phyloP scores from a whole-genome alignment of 768 basidiomycete genomes.

The Royoungia palumana region DNA sequence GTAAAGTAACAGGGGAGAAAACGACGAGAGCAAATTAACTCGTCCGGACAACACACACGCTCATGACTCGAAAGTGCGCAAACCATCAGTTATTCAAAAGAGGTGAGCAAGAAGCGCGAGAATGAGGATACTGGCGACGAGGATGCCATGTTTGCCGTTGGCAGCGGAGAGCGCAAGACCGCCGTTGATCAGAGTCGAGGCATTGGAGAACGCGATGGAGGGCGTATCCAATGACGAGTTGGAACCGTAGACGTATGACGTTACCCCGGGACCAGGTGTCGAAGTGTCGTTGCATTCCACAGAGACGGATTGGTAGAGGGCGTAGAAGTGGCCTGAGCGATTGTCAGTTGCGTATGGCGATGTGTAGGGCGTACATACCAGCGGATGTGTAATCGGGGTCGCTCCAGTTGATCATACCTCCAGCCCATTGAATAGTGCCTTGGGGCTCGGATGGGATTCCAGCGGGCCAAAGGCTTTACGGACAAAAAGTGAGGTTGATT shows the following conservation, averaged over 20 bases:
- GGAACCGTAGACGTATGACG: conserved; percentile 61
- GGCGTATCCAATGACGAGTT: conserved; percentile 55
- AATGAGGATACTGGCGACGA: conserved; percentile 12
- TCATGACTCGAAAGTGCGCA: neutral
- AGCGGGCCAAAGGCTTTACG: conserved; percentile 69
- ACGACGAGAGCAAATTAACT: neutral
- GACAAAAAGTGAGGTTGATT: conserved; percentile 2
- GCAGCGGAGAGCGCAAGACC: conserved; percentile 9
- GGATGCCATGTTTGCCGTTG: conserved; percentile 10
- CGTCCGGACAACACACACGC: neutral
- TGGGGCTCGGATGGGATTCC: conserved; percentile 57
- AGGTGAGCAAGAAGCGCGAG: conserved; percentile 16
- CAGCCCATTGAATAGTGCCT: conserved; percentile 78
- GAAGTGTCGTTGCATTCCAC: conserved; percentile 59
- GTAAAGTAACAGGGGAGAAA: neutral
- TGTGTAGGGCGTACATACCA: conserved; percentile 33
- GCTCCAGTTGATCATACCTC: conserved; percentile 79
- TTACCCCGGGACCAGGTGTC: conserved; percentile 42
- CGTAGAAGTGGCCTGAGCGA: conserved; percentile 62
- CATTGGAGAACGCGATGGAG: conserved; percentile 54
- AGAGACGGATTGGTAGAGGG: conserved; percentile 56
- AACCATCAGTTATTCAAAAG: conserved; percentile 12
- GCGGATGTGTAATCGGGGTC: conserved; percentile 74
- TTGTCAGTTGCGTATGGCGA: neutral
- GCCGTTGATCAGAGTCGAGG: conserved; percentile 50